Percentiles rank a stretch among this genome's conserved stretches.
phyloP scores from a whole-genome alignment of 1,139 yeast genomes.

The Blastobotrys elegans region DNA sequence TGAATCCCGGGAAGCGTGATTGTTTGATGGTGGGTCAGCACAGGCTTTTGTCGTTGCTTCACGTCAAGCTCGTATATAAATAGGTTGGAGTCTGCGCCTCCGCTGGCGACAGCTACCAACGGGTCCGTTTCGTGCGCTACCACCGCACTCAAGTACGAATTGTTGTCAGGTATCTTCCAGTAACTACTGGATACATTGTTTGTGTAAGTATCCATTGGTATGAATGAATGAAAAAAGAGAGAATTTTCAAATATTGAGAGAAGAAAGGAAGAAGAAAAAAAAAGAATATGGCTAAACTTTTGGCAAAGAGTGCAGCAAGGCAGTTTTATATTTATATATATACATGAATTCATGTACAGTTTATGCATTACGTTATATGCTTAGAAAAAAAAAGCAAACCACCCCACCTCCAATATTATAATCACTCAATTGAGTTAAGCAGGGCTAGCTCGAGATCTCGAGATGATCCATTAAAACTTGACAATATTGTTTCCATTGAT shows the following conservation, averaged over 20 bases:
- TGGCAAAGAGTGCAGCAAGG: not conserved
- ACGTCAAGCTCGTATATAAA: slow-evolving; percentile 57
- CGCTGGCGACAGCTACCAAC: slow-evolving; percentile 63
- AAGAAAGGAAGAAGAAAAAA: not conserved
- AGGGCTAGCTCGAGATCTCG: no score
- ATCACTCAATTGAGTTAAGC: no score
- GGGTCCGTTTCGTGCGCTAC: slow-evolving; percentile 42
- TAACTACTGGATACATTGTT: slow-evolving; percentile 32
- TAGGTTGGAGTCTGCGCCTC: slow-evolving; percentile 49
- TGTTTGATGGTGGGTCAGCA: slow-evolving; percentile 68
- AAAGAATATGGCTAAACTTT: not conserved
- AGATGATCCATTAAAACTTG: no score
- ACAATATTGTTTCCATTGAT: no score
- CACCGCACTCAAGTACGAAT: slow-evolving; percentile 54
- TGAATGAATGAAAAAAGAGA: not conserved
- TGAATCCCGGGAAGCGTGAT: slow-evolving; percentile 65
- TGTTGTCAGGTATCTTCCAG: slow-evolving; percentile 66
- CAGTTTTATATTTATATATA: not conserved
- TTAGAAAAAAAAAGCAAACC: not conserved
- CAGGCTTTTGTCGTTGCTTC: slow-evolving; percentile 8
- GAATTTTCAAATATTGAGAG: not conserved
- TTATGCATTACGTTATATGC: not conserved
- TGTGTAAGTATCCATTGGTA: not conserved
- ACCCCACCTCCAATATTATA: no score
- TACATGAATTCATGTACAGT: not conserved